Base-by-base conservation (phyloP, 2,329 filamentous ascomycete species). In the Hypoxylon sp. region DNA sequence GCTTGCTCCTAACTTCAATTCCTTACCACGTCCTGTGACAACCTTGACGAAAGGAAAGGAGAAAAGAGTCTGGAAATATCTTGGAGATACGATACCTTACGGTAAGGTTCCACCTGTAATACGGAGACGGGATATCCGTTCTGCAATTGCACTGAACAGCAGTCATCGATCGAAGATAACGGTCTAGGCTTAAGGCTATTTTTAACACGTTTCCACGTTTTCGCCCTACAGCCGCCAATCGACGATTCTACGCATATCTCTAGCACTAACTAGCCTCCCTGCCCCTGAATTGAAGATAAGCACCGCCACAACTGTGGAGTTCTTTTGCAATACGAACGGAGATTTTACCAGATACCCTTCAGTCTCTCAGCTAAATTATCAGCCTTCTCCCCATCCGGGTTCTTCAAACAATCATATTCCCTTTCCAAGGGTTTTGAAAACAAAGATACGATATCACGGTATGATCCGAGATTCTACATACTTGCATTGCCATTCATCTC, bases 131-230 rank as follows among this genome's bases (percentile, higher is more conserved):
- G 29, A 23, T 30, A 47, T 59, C 52, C 59, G 63, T 58, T 66
- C 55, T 57, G 14, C 43, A 52, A 60, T 59, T 53, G 16, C 48
- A 37, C 34, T 19, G 11, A 37, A 41, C 57, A 59, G 45, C 37
- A 19, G 43, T 47, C 43, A 60, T 63, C 46, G 60, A 66, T 66
- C 55, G 56, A 58, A 54, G 48, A 63, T 54, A 55, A 68, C 59
- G 63, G 66, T 60, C 51, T 46, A 56, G 66, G 21, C 59, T 34
- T 34, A 65, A 57, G 56, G 60, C 67, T 69, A 69, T 69, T 69
- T 69, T 67, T 69, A 67, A 69, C 32, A n/a, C 30, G 25, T 43
- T 63, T 63, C 67, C 67, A 69, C 67, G 67, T 69, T 69, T 63
- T 70, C 54, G 52, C 65, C 67, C 53, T 67, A 61, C 61, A 54